Conservation (phyloP, 2,329 filamentous ascomycete genomes). For the Apiospora saccharicola region DNA sequence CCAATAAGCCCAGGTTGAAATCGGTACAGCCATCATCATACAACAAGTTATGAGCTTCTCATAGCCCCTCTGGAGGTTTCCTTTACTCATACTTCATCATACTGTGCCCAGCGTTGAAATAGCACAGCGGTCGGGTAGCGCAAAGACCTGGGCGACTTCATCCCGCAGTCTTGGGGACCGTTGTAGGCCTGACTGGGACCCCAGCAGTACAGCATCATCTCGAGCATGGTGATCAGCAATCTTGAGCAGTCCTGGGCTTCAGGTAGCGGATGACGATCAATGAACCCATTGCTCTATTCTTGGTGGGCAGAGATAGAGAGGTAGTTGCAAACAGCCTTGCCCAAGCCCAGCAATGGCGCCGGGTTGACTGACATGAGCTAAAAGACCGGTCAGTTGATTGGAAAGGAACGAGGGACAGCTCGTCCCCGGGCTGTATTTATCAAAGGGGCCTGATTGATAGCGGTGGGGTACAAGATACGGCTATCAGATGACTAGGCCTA, state of each 20-base stretch:
- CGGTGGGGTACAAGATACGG: background rate
- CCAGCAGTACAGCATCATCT: background rate
- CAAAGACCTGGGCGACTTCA: background rate
- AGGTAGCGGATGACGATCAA: background rate
- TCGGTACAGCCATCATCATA: background rate
- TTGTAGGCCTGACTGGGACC: background rate
- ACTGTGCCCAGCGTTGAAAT: background rate
- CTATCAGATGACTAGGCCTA: background rate
- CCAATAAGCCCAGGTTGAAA: background rate
- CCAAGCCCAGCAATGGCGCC: background rate
- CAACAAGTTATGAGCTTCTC: background rate
- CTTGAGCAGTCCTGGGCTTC: background rate
- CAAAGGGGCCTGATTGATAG: background rate
- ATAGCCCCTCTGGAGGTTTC: background rate
- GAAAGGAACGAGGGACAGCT: background rate
- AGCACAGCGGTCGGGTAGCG: background rate
- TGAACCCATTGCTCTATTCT: background rate
- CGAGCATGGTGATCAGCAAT: background rate
- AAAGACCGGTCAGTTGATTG: constrained; percentile 1
- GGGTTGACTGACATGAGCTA: background rate
- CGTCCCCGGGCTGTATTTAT: background rate
- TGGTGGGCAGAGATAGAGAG: background rate
- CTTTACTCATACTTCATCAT: background rate
- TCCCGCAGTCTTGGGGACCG: background rate
- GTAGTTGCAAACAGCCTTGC: background rate